These are phyloP conservation scores for Fusarium chuoi DNA, from an alignment of 2,329 filamentous ascomycete genomes.

Conservation along the genomic window DNA sequence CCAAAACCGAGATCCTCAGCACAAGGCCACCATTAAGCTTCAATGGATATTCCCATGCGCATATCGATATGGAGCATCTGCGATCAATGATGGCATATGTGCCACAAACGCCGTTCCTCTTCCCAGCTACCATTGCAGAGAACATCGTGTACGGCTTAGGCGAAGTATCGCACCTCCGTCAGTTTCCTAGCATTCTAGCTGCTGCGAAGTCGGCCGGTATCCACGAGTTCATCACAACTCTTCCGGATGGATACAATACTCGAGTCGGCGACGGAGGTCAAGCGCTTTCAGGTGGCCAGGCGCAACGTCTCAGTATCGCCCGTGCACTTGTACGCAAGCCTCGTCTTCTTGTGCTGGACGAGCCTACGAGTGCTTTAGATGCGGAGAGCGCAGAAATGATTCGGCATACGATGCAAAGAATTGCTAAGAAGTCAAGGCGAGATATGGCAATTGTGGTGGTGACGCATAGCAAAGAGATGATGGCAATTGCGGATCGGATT, in stretches of 20 bases:
- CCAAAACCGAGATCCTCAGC: neutral
- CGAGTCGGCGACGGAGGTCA: constrained; percentile 80
- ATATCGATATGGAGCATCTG: constrained; percentile 69
- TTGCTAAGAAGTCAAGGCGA: constrained; percentile 55
- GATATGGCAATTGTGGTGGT: constrained; percentile 80
- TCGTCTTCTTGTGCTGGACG: constrained; percentile 81
- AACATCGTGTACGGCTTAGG: constrained; percentile 87
- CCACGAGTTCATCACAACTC: constrained; percentile 78
- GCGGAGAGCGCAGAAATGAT: constrained; percentile 72
- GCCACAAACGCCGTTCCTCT: constrained; percentile 77
- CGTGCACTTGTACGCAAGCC: constrained; percentile 79
- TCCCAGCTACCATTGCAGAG: constrained; percentile 78
- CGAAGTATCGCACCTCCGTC: constrained; percentile 61
- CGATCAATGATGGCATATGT: constrained; percentile 74
- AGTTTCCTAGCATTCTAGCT: constrained; percentile 54
- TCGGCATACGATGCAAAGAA: constrained; percentile 66
- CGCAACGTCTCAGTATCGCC: constrained; percentile 83
- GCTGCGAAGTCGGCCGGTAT: constrained; percentile 72
- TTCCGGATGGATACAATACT: constrained; percentile 71
- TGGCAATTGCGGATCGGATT: constrained; percentile 79
- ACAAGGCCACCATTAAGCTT: constrained; percentile 62
- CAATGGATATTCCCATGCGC: constrained; percentile 64
- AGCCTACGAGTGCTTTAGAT: constrained; percentile 87
- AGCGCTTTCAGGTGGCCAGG: constrained; percentile 81
- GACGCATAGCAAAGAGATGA: constrained; percentile 87